Evolutionary conservation across 164 flowering plant species (phyloP).

Genomic region (Vitis riparia): DNA sequence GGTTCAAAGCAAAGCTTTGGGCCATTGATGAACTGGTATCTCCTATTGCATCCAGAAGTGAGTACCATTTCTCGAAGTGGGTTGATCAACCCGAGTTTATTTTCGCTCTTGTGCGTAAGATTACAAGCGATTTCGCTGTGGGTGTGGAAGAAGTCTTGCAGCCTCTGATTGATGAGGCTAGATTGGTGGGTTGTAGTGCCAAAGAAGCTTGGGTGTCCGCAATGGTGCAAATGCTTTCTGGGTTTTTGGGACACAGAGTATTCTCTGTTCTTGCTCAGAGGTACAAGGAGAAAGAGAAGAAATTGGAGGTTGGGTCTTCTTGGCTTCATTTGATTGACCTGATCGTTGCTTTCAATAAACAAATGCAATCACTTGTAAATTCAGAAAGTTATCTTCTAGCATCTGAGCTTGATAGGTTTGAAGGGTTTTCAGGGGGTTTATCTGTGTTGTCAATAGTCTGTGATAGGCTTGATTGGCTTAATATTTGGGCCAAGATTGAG

Average conservation of each 20-base stretch:
- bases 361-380: constrained; percentile 48
- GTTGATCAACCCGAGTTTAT: constrained; percentile 55
- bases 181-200: constrained; percentile 52
- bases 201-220: constrained; percentile 72
- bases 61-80: constrained; percentile 66
- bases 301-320: constrained; percentile 34
- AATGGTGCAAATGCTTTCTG: constrained; percentile 55
- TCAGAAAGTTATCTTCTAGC: constrained; percentile 29
- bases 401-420: constrained; percentile 14
- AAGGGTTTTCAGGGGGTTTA: constrained; percentile 23
- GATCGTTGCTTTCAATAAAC: constrained; percentile 50
- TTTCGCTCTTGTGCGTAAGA: constrained; percentile 62
- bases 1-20: constrained; percentile 39
- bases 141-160: constrained; percentile 65
- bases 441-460: constrained; percentile 47
- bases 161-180: constrained; percentile 68
- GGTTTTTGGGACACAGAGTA: constrained; percentile 37
- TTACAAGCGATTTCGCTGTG: constrained; percentile 43
- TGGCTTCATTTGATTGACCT: constrained; percentile 73
- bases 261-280: constrained; percentile 45
- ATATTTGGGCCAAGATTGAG: constrained; percentile 67
- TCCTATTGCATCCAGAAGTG: constrained; percentile 55
- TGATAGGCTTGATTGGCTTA: constrained; percentile 58
- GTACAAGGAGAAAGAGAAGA: constrained; percentile 29
- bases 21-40: constrained; percentile 64